Evolutionary conservation across 768 basidiomycete genomes (phyloP).

Genomic region (Cyclocybe cylindracea): DNA sequence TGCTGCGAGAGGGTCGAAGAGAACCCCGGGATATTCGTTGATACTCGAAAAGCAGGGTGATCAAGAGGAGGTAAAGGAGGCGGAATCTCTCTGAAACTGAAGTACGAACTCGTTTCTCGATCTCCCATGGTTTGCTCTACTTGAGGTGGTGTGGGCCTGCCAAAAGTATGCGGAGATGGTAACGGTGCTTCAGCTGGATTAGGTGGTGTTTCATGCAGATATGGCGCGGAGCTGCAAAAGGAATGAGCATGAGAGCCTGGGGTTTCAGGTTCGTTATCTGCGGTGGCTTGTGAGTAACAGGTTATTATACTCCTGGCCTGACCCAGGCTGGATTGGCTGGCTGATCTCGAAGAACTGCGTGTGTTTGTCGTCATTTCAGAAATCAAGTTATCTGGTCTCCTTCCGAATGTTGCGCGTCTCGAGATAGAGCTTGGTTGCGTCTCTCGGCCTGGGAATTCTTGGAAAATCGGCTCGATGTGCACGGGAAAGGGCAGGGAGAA

Average conservation of each 20-base stretch:
- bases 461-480: constrained; percentile 1
- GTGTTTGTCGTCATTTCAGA: constrained; percentile 1
- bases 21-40: neutral
- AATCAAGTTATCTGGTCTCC: constrained; percentile 2
- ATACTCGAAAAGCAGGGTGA: constrained; percentile 38
- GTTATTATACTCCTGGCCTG: constrained; percentile 14
- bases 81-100: constrained; percentile 32
- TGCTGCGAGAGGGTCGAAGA: neutral
- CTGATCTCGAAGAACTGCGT: constrained; percentile 8
- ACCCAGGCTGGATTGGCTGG: constrained; percentile 21
- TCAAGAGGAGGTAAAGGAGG: constrained; percentile 60
- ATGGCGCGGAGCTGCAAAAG: constrained; percentile 14
- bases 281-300: constrained; percentile 7
- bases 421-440: constrained; percentile 4
- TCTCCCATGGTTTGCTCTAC: constrained; percentile 8
- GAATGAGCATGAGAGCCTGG: constrained; percentile 17
- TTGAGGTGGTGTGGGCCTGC: constrained; percentile 28
- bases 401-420: constrained; percentile 17
- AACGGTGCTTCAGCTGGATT: constrained; percentile 12
- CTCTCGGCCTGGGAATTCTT: neutral
- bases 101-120: constrained; percentile 27
- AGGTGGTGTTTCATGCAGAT: constrained; percentile 6
- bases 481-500: no score
- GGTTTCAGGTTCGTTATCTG: constrained; percentile 14
- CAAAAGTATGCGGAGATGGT: constrained; percentile 35